These are phyloP conservation scores for Alternaria viburni DNA, from an alignment of 2,329 filamentous ascomycete genomes.

Conservation along the genomic window DNA sequence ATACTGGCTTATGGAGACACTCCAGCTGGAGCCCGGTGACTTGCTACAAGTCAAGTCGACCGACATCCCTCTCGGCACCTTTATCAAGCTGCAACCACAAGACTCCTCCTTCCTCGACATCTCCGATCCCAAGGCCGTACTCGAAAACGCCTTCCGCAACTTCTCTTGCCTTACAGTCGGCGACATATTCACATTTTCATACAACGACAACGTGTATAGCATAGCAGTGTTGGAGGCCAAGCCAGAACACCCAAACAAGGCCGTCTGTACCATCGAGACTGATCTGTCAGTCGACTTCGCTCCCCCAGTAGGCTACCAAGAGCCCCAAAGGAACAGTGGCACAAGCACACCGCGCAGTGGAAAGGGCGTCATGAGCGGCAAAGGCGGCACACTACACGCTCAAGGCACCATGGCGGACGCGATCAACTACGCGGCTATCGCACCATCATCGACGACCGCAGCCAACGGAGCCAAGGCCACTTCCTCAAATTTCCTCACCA, in stretches of 20 bases:
- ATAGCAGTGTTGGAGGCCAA: constrained; percentile 95
- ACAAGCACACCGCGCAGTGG: constrained; percentile 82
- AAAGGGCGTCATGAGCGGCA: constrained; percentile 65
- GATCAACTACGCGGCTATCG: constrained; percentile 95
- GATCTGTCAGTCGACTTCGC: constrained; percentile 97
- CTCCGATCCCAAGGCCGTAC: constrained; percentile 93
- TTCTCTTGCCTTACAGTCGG: constrained; percentile 93
- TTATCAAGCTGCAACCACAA: constrained; percentile 97
- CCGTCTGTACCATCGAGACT: constrained; percentile 91
- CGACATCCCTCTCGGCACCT: constrained; percentile 83
- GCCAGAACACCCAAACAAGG: constrained; percentile 82
- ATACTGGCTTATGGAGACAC: constrained; percentile 96
- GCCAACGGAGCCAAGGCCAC: constrained; percentile 67
- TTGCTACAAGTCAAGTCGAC: constrained; percentile 95
- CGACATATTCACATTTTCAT: constrained; percentile 94
- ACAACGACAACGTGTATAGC: constrained; percentile 93
- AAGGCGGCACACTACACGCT: constrained; percentile 76
- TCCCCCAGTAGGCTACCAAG: constrained; percentile 89
- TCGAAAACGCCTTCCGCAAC: constrained; percentile 95
- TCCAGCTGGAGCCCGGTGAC: constrained; percentile 88
- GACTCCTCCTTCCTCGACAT: constrained; percentile 94
- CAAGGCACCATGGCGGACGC: constrained; percentile 95
- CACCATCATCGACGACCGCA: constrained; percentile 73
- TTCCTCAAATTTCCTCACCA: constrained; percentile 78
- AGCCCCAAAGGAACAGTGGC: constrained; percentile 79